A percentile compares a stretch with the other conserved stretches of the same genome.
phyloP scores from a whole-genome alignment of 2,329 filamentous ascomycete genomes.

The Trichoderma guizhouense region DNA sequence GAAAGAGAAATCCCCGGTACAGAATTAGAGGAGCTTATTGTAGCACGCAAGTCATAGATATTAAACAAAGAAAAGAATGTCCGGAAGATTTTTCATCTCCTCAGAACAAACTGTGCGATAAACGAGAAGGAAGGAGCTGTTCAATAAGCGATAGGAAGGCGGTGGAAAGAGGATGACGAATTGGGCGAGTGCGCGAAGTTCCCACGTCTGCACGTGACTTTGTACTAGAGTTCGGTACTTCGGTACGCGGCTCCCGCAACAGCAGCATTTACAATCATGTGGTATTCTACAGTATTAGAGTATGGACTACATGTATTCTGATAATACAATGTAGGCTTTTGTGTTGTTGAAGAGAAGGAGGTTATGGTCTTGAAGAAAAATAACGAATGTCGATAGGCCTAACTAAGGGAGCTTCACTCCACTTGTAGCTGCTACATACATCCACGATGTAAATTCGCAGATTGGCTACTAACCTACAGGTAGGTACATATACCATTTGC shows the following conservation, averaged over 20 bases:
- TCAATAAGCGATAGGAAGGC: neutral
- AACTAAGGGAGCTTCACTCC: neutral
- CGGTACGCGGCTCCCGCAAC: neutral
- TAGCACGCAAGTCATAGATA: neutral
- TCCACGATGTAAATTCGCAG: neutral
- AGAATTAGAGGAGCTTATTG: neutral
- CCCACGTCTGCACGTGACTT: slow-evolving; percentile 21
- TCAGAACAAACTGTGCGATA: neutral
- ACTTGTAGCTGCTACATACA: neutral
- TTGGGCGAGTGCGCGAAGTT: slow-evolving; percentile 13
- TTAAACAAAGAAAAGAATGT: neutral
- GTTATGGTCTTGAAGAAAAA: neutral
- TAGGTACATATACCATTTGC: neutral
- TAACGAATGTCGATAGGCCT: neutral
- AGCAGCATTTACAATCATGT: neutral
- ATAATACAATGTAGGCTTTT: neutral
- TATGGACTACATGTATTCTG: neutral
- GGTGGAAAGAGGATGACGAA: neutral
- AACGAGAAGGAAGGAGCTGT: neutral
- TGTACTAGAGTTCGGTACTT: neutral
- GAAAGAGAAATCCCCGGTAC: neutral
- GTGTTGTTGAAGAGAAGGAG: neutral
- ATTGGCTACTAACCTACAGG: neutral
- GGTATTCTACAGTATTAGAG: neutral
- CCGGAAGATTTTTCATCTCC: neutral